Conservation (phyloP, 1,284 basidiomycete species). For the Paramarasmius palmivorus region DNA sequence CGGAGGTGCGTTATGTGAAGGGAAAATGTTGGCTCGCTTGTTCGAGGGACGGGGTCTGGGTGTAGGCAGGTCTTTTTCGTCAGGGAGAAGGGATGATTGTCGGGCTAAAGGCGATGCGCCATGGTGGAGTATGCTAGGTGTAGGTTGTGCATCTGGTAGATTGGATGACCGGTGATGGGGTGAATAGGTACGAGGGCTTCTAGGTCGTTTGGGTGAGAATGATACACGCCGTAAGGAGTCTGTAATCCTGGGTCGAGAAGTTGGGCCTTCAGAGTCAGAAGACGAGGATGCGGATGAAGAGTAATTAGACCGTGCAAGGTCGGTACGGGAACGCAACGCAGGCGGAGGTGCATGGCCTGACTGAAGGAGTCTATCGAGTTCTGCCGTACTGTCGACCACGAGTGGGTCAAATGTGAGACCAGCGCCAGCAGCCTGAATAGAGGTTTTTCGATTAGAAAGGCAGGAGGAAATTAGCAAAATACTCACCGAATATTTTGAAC, state of each 20-base stretch:
- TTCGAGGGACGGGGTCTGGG: conserved; percentile 32
- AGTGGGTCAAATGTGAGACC: conserved; percentile 48
- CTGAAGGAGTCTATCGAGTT: conserved; percentile 62
- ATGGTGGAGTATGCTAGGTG: conserved; percentile 16
- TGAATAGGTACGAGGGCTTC: conserved; percentile 41
- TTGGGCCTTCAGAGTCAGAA: conserved; percentile 31
- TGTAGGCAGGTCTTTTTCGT: conserved; percentile 31
- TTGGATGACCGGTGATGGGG: conserved; percentile 18
- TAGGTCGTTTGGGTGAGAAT: conserved; percentile 72
- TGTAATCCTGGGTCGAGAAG: conserved; percentile 57
- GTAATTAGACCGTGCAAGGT: conserved; percentile 40
- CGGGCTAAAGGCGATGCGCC: conserved; percentile 27
- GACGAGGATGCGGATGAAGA: conserved; percentile 45
- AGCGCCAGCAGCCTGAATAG: conserved; percentile 22
- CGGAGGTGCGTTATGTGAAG: conserved; percentile 23
- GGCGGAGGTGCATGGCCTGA: conserved; percentile 44
- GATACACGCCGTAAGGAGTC: conserved; percentile 65
- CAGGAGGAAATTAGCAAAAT: conserved; percentile 13
- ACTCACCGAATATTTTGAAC: conserved; percentile 48
- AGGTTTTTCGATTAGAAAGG: not conserved
- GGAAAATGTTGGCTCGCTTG: conserved; percentile 30
- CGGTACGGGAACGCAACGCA: conserved; percentile 27
- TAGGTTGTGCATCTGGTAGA: conserved; percentile 19
- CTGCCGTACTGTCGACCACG: conserved; percentile 59
- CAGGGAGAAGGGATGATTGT: conserved; percentile 18